Conservation (phyloP, 2,329 filamentous ascomycete species). For the Acrodontium crateriforme region DNA sequence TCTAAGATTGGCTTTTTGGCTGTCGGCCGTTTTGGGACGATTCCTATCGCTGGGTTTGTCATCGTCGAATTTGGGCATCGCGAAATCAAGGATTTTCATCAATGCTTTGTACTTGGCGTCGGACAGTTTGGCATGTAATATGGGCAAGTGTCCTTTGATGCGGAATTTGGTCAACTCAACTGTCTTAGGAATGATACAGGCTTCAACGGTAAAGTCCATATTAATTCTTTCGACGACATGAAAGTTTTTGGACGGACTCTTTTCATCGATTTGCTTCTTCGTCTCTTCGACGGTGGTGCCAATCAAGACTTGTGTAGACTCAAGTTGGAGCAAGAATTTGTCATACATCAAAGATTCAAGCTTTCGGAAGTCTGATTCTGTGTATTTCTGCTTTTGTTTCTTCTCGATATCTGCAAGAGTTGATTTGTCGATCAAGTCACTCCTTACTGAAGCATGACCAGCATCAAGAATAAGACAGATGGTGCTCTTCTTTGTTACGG, state of each 20-base stretch:
- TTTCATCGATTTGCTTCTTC: constrained; percentile 61
- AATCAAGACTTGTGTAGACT: constrained; percentile 90
- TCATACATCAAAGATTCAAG: constrained; percentile 96
- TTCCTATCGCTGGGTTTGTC: constrained; percentile 3
- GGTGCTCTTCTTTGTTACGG: constrained; percentile 65
- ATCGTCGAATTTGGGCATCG: constrained; percentile 66
- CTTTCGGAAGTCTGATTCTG: constrained; percentile 72
- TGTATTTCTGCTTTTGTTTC: constrained; percentile 79
- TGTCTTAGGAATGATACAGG: constrained; percentile 91
- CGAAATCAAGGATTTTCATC: constrained; percentile 92
- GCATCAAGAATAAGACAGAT: constrained; percentile 91
- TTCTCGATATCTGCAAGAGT: constrained; percentile 80
- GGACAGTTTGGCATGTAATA: constrained; percentile 81
- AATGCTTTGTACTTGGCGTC: constrained; percentile 94
- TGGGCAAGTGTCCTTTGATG: constrained; percentile 79
- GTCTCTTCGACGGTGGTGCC: constrained; percentile 86
- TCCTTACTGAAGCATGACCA: constrained; percentile 87
- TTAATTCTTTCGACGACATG: constrained; percentile 96
- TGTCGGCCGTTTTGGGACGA: constrained; percentile 19
- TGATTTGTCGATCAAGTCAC: constrained; percentile 83
- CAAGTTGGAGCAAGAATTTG: constrained; percentile 82
- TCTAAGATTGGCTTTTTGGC: constrained; percentile 15
- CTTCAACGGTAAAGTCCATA: constrained; percentile 90
- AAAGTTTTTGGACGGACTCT: constrained; percentile 51
- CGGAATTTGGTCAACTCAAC: constrained; percentile 85